Base-by-base conservation (phyloP, 2,329 filamentous ascomycete species). In the Dactylellina cionopaga region DNA sequence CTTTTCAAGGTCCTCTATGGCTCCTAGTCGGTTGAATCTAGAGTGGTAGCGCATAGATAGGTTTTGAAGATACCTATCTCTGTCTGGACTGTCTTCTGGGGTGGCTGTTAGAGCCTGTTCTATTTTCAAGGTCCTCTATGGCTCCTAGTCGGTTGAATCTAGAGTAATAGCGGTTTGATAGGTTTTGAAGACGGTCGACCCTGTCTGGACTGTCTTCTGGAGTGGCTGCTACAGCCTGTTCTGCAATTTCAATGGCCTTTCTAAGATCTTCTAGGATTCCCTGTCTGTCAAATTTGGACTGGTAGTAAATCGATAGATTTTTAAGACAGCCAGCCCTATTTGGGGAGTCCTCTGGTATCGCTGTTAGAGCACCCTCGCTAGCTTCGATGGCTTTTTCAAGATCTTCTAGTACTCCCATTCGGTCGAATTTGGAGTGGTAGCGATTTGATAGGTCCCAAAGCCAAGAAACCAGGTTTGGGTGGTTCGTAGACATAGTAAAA, bases 121-220 rank as follows among this genome's bases (percentile, higher is more conserved):
- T n/a, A n/a, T 44, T 44, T 11, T 56, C 52, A 3, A 56, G 35
- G 22, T 62, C 29, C 35, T 39, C 43, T 24, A 27, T 10, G 15
- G 49, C 29, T 41, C 43, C 43, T 10, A 35, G 17, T 10, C 9
- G n/a, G 11, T 62, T 10, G 13, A 62, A 62, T 17, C 43, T 37
- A n/a, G 27, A 37, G 19, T 19, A 37, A 17, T 47, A 62, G 13
- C n/a, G 13, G 15, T 3, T 43, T 1, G 58, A 27, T 5, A 62
- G 33, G 43, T 62, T 62, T 31, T 19, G 51, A 2, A 62, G 35
- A 43, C 3, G 19, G n/a, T 5, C 15, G 11, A 17, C 44, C 19
- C 1, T 2, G n/a, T 29, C 13, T 19, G 31, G 58, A 7, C 7
- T 22, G 17, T 37, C 49, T 52, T 52, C 11, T 13, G 5, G 6